phyloP scores from a whole-genome alignment of 1,284 basidiomycete genomes.

The Coniferiporia sulphurascens region DNA sequence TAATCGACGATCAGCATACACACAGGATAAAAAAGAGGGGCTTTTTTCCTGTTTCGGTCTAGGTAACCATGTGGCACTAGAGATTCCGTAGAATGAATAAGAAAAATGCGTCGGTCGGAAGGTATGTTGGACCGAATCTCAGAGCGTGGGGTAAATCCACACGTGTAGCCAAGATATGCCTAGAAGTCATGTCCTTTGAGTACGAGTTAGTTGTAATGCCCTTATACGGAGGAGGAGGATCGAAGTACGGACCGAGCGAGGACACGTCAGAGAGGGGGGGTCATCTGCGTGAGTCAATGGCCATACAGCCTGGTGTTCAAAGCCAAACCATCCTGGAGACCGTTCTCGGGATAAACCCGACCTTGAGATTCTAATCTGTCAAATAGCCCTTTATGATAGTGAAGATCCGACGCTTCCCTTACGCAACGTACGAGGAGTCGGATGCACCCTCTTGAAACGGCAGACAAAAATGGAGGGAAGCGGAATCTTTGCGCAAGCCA shows the following conservation, averaged over 20 bases:
- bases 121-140: not conserved
- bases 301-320: conserved; percentile 1
- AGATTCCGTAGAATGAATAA: conserved; percentile 58
- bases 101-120: conserved; percentile 2
- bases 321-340: conserved; percentile 49
- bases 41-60: conserved; percentile 39
- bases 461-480: conserved; percentile 73
- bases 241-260: conserved; percentile 88
- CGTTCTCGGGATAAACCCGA: conserved; percentile 62
- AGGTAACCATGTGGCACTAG: conserved; percentile 69
- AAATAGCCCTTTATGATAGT: conserved; percentile 66
- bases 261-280: conserved; percentile 67
- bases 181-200: conserved; percentile 95
- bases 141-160: conserved; percentile 46
- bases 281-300: conserved; percentile 42
- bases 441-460: conserved; percentile 83
- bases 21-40: conserved; percentile 50
- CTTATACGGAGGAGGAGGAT: conserved; percentile 85
- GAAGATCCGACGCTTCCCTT: conserved; percentile 13
- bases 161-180: conserved; percentile 75
- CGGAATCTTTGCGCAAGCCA: conserved; percentile 69
- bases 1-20: conserved; percentile 83
- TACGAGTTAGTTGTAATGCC: conserved; percentile 88
- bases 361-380: conserved; percentile 90
- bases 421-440: conserved; percentile 8